A percentile compares a stretch with the other conserved stretches of the same genome.
Evolutionary conservation across 352 stramenopile species (phyloP).

Genomic region (Blastocystis sp.): DNA sequence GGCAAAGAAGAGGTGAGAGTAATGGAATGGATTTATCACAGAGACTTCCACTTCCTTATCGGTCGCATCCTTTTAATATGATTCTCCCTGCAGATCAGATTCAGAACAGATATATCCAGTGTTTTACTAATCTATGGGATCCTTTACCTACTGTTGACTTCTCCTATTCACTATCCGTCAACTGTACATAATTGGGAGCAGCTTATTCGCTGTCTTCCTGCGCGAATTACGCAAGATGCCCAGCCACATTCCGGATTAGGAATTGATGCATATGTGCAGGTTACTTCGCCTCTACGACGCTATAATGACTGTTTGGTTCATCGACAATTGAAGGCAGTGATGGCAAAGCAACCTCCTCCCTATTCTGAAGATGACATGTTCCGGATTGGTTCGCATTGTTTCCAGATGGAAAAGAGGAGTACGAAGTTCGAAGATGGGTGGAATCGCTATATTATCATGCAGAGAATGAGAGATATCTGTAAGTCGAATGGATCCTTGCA

Average conservation of each 20-base stretch:
- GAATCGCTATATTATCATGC: slow-evolving; percentile 52
- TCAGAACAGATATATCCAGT: slow-evolving; percentile 9
- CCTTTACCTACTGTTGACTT: slow-evolving; percentile 5
- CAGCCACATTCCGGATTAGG: slow-evolving; percentile 8
- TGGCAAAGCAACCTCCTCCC: background rate
- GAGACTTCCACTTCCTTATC: slow-evolving; percentile 42
- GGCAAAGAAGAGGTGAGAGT: slow-evolving; percentile 21
- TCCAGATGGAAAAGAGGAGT: slow-evolving; percentile 33
- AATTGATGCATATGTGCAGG: slow-evolving; percentile 32
- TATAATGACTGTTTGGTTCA: slow-evolving; percentile 59
- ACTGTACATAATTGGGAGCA: slow-evolving; percentile 41
- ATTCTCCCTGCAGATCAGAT: slow-evolving; percentile 44
- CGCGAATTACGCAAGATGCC: background rate
- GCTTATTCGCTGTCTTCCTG: slow-evolving; percentile 19
- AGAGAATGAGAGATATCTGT: slow-evolving; percentile 14
- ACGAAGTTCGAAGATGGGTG: slow-evolving; percentile 42
- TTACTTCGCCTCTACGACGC: slow-evolving; percentile 30
- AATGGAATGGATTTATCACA: background rate
- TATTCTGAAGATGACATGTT: slow-evolving; percentile 3
- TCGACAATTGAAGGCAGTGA: slow-evolving; percentile 33
- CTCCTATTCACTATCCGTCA: background rate
- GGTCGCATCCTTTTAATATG: slow-evolving; percentile 5
- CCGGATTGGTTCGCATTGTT: background rate
- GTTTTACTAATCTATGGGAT: background rate
- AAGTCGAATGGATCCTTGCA: background rate